Evolutionary conservation across 495 filamentous ascomycete species (phyloP).

Genomic region (Jackrogersella multiformis): DNA sequence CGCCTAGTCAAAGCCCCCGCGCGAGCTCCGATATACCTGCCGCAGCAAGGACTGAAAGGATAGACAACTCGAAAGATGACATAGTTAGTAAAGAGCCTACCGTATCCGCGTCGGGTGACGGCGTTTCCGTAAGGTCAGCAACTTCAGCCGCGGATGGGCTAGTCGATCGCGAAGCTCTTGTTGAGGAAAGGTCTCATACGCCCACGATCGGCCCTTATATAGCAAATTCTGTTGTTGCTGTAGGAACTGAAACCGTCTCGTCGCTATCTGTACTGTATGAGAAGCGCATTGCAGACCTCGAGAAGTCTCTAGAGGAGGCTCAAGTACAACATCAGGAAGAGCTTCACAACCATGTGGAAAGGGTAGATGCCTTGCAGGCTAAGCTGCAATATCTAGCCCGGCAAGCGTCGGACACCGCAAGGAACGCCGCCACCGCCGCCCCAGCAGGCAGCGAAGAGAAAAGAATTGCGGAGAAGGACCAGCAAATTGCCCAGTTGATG

Average conservation of each 20-base stretch:
- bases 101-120: background rate
- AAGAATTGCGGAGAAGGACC: constrained; percentile 86
- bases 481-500: constrained; percentile 86
- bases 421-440: constrained; percentile 67
- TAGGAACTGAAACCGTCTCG: background rate
- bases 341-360: constrained; percentile 81
- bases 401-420: constrained; percentile 76
- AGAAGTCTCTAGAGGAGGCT: constrained; percentile 66
- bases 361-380: constrained; percentile 90
- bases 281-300: constrained; percentile 58
- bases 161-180: constrained; percentile 2
- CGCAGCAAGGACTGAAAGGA: background rate
- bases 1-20: constrained; percentile 39
- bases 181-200: background rate
- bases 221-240: background rate
- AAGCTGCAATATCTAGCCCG: constrained; percentile 88
- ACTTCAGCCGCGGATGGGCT: constrained; percentile 11
- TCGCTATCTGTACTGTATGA: constrained; percentile 39
- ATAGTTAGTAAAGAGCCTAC: background rate
- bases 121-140: background rate
- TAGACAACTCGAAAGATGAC: constrained; percentile 2
- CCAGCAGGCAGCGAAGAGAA: constrained; percentile 73
- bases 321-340: constrained; percentile 79
- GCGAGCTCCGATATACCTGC: constrained; percentile 34
- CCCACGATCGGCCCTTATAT: background rate